Evolutionary conservation across 495 filamentous ascomycete genomes (phyloP).

Genomic region (Xylaria telfairii): DNA sequence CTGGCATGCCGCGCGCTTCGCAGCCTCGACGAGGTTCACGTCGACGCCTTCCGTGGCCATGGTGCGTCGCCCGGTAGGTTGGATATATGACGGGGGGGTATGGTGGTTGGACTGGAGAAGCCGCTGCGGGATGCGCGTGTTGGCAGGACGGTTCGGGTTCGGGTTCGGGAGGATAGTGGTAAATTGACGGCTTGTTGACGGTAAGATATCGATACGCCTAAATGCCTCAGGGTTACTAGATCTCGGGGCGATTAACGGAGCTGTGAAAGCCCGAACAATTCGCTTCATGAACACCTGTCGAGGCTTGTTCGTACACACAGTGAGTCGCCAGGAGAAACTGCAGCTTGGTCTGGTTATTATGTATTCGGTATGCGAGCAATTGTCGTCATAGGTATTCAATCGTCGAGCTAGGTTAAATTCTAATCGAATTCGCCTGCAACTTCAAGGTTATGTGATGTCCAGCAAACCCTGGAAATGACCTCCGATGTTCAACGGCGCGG

Average conservation of each 20-base stretch:
- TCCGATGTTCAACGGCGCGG: background rate
- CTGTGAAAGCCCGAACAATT: background rate
- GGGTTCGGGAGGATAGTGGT: background rate
- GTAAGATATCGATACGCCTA: background rate
- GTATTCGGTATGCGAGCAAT: background rate
- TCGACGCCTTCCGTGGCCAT: constrained; percentile 29
- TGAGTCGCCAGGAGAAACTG: background rate
- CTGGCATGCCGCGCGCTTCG: constrained; percentile 84
- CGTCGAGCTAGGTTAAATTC: background rate
- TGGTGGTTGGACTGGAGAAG: background rate
- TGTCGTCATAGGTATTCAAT: background rate
- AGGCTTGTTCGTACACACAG: background rate
- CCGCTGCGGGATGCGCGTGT: background rate
- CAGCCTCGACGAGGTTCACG: constrained; percentile 66
- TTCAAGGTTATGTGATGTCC: background rate
- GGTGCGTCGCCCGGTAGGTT: constrained; percentile 15
- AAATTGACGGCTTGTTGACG: background rate
- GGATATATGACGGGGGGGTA: constrained; percentile 6
- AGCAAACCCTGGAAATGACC: background rate
- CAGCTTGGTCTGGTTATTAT: background rate
- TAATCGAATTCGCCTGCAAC: background rate
- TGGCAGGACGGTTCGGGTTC: background rate
- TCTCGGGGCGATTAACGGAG: background rate
- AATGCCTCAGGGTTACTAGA: constrained; percentile 10
- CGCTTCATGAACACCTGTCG: constrained; percentile 13